These are phyloP conservation scores for Plasmodium vivax DNA, from an alignment of 169 alveolate species.

Conservation along the genomic window DNA sequence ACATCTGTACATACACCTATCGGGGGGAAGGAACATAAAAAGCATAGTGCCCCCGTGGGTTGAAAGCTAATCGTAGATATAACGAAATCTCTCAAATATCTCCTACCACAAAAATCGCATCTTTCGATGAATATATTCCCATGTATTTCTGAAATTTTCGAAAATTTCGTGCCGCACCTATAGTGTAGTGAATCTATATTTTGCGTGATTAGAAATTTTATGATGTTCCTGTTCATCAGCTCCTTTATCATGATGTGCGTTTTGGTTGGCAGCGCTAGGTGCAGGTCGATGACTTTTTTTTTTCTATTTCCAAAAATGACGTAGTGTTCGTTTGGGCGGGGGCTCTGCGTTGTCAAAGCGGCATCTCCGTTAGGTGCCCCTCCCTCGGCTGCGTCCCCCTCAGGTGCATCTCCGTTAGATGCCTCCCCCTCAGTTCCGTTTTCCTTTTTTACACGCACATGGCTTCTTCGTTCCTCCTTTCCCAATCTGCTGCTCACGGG, in stretches of 20 bases:
- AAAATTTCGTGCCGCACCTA: conserved; percentile 82
- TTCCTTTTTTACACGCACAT: conserved; percentile 20
- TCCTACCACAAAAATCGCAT: conserved; percentile 86
- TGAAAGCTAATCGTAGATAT: conserved; percentile 86
- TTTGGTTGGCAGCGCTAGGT: conserved; percentile 87
- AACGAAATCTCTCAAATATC: conserved; percentile 85
- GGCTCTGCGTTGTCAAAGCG: neutral
- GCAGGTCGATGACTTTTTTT: conserved; percentile 82
- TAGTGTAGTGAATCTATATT: conserved; percentile 88
- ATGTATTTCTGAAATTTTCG: conserved; percentile 86
- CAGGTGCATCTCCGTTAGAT: too few species aligned
- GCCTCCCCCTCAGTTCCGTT: neutral
- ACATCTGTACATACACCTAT: conserved; percentile 87
- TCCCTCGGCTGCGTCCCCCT: neutral
- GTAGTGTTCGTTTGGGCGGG: conserved; percentile 13
- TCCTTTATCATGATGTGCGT: conserved; percentile 85
- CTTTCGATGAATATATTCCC: conserved; percentile 88
- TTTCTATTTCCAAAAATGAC: conserved; percentile 78
- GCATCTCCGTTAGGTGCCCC: neutral
- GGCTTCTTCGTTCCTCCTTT: neutral
- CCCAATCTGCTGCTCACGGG: neutral
- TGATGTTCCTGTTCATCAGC: conserved; percentile 76
- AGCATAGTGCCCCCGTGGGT: conserved; percentile 89
- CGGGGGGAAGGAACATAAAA: conserved; percentile 88
- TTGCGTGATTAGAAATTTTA: conserved; percentile 84